phyloP scores from a whole-genome alignment of 2,329 filamentous ascomycete species.

The Salinomyces thailandicus region DNA sequence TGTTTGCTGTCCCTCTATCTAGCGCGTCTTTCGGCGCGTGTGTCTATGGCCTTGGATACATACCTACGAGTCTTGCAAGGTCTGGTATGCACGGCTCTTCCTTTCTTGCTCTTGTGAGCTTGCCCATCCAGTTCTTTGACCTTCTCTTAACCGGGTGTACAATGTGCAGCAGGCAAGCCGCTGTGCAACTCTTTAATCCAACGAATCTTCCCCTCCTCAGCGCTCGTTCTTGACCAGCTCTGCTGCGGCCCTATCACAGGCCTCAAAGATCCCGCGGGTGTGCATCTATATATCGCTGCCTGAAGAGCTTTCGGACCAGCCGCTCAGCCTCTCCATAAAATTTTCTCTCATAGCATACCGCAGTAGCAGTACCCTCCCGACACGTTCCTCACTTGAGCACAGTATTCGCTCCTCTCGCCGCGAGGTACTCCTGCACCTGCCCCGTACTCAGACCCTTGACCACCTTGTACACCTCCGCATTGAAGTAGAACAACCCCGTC shows the following conservation, averaged over 20 bases:
- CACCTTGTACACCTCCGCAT: slow-evolving; percentile 80
- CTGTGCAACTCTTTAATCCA: no score
- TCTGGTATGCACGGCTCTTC: not conserved
- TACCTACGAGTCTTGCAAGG: not conserved
- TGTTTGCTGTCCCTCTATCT: not conserved
- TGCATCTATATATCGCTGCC: no score
- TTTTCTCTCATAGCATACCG: no score
- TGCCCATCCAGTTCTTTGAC: no score
- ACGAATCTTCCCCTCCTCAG: not conserved
- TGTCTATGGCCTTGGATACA: not conserved
- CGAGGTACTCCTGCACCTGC: slow-evolving; percentile 77
- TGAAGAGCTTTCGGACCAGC: no score
- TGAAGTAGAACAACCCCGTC: slow-evolving; percentile 82
- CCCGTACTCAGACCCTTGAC: slow-evolving; percentile 73
- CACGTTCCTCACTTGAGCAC: slow-evolving; percentile 70
- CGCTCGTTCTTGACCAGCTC: not conserved
- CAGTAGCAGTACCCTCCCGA: no score
- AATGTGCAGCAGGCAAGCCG: no score
- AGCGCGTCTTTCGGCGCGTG: not conserved
- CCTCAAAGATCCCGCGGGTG: no score
- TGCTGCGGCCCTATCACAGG: no score
- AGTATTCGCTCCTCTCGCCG: slow-evolving; percentile 82
- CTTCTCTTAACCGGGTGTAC: no score
- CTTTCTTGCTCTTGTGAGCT: not conserved
- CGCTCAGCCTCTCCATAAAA: no score